phyloP scores from a whole-genome alignment of 1,139 yeast genomes.

The Meyerozyma carpophila region DNA sequence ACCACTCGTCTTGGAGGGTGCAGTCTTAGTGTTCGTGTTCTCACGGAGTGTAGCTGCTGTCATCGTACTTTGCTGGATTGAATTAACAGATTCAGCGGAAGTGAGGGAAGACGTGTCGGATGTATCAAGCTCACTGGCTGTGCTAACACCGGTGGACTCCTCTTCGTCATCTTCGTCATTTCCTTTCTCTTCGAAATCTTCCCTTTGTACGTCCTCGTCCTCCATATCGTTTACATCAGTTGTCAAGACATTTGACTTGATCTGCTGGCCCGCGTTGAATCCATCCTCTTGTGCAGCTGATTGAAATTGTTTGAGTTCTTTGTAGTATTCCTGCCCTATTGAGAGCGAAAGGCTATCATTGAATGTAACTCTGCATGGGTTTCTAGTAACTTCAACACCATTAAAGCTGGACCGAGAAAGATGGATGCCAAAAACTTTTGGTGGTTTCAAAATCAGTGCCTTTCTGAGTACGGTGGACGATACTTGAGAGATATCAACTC shows the following conservation, averaged over 20 bases:
- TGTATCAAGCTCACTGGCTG: constrained; percentile 15
- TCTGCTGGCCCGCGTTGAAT: constrained; percentile 4
- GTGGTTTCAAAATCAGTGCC: constrained; percentile 59
- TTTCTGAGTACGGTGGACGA: constrained; percentile 65
- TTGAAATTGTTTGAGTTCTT: constrained; percentile 33
- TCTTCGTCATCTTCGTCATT: constrained; percentile 16
- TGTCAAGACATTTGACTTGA: constrained; percentile 29
- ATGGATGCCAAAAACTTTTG: constrained; percentile 69
- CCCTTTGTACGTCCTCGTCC: constrained; percentile 38
- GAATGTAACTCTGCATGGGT: constrained; percentile 68
- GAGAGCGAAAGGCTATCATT: constrained; percentile 52
- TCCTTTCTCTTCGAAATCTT: constrained; percentile 37
- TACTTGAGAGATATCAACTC: constrained; percentile 39
- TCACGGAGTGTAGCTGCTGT: constrained; percentile 12
- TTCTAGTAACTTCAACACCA: constrained; percentile 68
- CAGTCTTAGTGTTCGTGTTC: constrained; percentile 6
- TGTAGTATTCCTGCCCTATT: constrained; percentile 41
- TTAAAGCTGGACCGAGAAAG: constrained; percentile 75
- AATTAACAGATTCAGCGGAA: constrained; percentile 9
- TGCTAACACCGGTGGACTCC: constrained; percentile 13
- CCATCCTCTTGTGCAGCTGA: constrained; percentile 14
- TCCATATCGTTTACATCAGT: constrained; percentile 42
- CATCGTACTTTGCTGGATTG: constrained; percentile 10
- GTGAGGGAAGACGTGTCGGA: constrained; percentile 5
- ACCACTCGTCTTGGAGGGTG: constrained; percentile 4